Percentiles rank a stretch among this genome's conserved stretches.
phyloP scores from a whole-genome alignment of 768 basidiomycete species.

The Kwoniella sp. region DNA sequence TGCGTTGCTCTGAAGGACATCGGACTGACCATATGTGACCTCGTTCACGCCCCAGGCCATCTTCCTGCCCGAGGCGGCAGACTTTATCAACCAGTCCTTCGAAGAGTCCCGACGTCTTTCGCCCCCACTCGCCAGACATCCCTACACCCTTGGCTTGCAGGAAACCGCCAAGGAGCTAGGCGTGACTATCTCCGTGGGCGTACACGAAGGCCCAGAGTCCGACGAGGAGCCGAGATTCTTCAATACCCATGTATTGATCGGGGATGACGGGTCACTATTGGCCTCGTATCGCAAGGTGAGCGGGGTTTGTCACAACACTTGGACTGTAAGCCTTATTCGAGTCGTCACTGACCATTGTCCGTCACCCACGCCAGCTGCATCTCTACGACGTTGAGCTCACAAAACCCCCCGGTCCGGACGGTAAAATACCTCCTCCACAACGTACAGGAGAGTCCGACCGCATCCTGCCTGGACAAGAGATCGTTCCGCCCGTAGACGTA shows the following conservation, averaged over 20 bases:
- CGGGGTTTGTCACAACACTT: no score
- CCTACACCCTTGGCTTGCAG: conserved; percentile 37
- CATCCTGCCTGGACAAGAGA: conserved; percentile 29
- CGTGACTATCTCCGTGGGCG: conserved; percentile 34
- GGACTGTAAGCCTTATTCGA: no score
- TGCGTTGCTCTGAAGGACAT: no score
- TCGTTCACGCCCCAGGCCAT: conserved; percentile 14
- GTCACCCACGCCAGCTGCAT: conserved; percentile 28
- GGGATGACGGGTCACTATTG: conserved; percentile 20
- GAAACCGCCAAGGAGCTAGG: conserved; percentile 38
- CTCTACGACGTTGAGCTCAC: conserved; percentile 43
- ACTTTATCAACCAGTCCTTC: conserved; percentile 33
- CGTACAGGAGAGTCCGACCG: conserved; percentile 37
- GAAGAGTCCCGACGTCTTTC: conserved; percentile 34
- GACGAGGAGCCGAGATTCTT: conserved; percentile 35
- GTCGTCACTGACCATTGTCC: no score
- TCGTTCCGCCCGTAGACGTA: conserved; percentile 27
- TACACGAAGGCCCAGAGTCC: conserved; percentile 43
- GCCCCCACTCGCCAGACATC: conserved; percentile 31
- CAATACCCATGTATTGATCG: conserved; percentile 44
- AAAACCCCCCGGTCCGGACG: conserved; percentile 15
- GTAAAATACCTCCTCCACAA: conserved; percentile 19
- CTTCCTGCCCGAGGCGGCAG: conserved; percentile 49
- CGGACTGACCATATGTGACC: not conserved
- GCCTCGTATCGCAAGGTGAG: conserved; percentile 40